Evolutionary conservation across 768 basidiomycete genomes (phyloP), one percentile per base, ranked within the genome.

Genomic region (Lentinula detonsa): DNA sequence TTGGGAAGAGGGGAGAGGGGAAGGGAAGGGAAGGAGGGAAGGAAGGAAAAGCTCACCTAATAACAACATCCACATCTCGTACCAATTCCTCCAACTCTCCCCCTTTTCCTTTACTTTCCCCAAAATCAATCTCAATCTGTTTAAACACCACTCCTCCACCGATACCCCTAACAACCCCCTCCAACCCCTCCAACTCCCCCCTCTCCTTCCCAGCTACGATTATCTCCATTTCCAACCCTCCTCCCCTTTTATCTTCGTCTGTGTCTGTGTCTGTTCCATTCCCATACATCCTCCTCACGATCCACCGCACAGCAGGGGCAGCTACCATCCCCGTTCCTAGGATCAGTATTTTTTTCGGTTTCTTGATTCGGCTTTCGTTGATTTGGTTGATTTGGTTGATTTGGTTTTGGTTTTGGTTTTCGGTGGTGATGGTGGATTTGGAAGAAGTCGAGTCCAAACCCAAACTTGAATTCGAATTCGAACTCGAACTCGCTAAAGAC

Each of bases 281-380:
- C 23, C 23, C 23, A 23, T 23, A 11, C 37, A 68, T 65, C 59
- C 85, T 75, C 64, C 78, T 77, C 46, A 83, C 82, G 53, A 97
- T 79, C 67, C 89, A 82, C 56, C 90, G 84, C 3, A 93, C 86
- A 0, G 91, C 91, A 15, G 95, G 95, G 2, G 88, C 89, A 4
- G 94, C 93, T 18, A 98, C 95, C 86, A 97, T 93, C n/a, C 95
- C 95, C 59, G 91, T 93, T 7, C 95, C 95, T 2, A 98, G 80
- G 67, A 97, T 76, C 37, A 98, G 71, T 23, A 23, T 23, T 23
- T 23, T 23, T 23, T 23, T 23, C 23, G 23, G 23, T 23, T 23
- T 23, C 21, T 21, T 21, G 21, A 21, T 21, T 21, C 21, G 21
- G 21, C 21, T 21, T 21, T 21, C 21, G 21, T 21, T 21, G 21